Evolutionary conservation across 768 basidiomycete genomes (phyloP).

Genomic region (Gloeophyllum trabeum): DNA sequence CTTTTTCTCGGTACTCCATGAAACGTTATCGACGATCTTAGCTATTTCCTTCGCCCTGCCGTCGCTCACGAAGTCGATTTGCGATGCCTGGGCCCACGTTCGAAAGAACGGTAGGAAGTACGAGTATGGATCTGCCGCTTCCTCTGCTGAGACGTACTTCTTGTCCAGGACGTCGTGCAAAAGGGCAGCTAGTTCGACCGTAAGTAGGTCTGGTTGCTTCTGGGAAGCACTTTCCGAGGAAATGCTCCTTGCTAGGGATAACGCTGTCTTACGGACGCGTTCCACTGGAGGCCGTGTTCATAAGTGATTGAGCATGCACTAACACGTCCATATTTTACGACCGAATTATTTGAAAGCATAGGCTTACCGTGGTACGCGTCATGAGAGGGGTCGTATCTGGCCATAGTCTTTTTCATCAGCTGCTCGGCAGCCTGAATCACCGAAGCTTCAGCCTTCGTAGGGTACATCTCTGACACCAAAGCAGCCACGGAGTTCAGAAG

Average conservation of each 20-base stretch:
- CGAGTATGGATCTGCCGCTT: slow-evolving; percentile 44
- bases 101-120: slow-evolving; percentile 62
- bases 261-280: slow-evolving; percentile 70
- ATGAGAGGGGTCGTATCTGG: slow-evolving; percentile 71
- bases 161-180: slow-evolving; percentile 84
- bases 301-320: no score
- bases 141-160: slow-evolving; percentile 57
- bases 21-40: slow-evolving; percentile 66
- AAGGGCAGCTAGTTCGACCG: slow-evolving; percentile 78
- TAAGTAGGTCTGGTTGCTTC: slow-evolving; percentile 58
- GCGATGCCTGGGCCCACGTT: slow-evolving; percentile 26
- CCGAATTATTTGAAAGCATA: no score
- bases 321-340: no score
- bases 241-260: slow-evolving; percentile 48
- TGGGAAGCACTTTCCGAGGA: slow-evolving; percentile 5
- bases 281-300: no score
- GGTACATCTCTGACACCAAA: slow-evolving; percentile 30
- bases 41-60: slow-evolving; percentile 46
- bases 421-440: slow-evolving; percentile 49
- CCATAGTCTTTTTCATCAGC: slow-evolving; percentile 66
- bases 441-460: slow-evolving; percentile 36
- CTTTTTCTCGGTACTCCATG: slow-evolving; percentile 77
- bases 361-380: slow-evolving; percentile 71
- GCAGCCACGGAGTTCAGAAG: no score
- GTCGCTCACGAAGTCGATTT: slow-evolving; percentile 46